Evolutionary conservation across 257 asterid species (phyloP).

Genomic region (Jasminum sambac): DNA sequence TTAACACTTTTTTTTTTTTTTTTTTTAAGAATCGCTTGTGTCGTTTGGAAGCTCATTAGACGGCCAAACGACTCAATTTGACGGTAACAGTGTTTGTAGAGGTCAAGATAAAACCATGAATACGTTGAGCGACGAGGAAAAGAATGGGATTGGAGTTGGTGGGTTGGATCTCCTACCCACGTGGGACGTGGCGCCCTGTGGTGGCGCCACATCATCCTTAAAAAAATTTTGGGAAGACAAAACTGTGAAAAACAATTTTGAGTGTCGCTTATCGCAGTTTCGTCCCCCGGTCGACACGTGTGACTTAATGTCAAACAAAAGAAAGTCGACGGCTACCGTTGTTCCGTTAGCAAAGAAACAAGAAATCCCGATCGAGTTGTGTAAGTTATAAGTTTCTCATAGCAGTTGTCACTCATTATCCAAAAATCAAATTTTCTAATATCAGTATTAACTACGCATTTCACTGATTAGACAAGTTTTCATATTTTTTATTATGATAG

Average conservation of each 20-base stretch:
- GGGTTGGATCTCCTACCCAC: too few relatives aligned
- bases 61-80: conserved; percentile 25
- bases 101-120: conserved; percentile 15
- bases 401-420: not conserved
- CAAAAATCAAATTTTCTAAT: not conserved
- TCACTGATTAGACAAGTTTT: too few relatives aligned
- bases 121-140: conserved; percentile 1
- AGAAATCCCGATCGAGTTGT: conserved; percentile 29
- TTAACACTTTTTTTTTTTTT: not conserved
- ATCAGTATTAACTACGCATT: too few relatives aligned
- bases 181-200: too few relatives aligned
- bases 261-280: conserved; percentile 15
- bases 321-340: conserved; percentile 31
- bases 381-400: conserved; percentile 31
- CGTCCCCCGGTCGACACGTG: conserved; percentile 13
- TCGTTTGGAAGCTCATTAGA: conserved; percentile 26
- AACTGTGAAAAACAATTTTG: conserved; percentile 13
- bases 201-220: too few relatives aligned
- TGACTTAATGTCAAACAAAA: conserved; percentile 25
- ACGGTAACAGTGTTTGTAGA: conserved; percentile 16
- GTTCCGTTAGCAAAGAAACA: conserved; percentile 29
- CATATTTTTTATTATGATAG: conserved; percentile 24
- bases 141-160: not conserved
- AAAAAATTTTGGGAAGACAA: conserved; percentile 1
- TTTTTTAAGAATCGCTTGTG: conserved; percentile 43